These are phyloP conservation scores for Trichoderma asperelloides DNA, from an alignment of 495 filamentous ascomycete genomes.

Conservation along the genomic window DNA sequence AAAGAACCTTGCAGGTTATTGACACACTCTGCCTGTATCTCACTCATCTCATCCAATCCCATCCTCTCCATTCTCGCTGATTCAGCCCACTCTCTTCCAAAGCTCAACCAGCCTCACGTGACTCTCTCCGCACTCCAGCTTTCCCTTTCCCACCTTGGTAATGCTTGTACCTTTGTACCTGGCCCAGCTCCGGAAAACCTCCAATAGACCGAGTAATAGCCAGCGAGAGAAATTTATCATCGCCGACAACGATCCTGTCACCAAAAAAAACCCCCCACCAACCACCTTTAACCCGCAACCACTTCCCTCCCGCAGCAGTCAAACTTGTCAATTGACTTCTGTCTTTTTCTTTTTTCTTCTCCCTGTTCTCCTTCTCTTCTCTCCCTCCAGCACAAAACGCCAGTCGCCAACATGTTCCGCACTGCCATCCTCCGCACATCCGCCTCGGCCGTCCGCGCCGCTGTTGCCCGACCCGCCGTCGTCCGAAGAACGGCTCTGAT, in stretches of 20 bases:
- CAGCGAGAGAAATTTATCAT: slow-evolving; percentile 10
- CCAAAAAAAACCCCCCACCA: not conserved
- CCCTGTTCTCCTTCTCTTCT: not conserved
- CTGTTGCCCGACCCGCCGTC: slow-evolving; percentile 47
- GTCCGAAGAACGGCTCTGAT: slow-evolving; percentile 30
- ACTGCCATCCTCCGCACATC: slow-evolving; percentile 64
- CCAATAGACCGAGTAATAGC: slow-evolving; percentile 3
- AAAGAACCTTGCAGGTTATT: too few species aligned
- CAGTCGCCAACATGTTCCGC: slow-evolving; percentile 60
- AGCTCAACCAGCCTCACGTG: not conserved
- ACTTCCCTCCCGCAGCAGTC: not conserved
- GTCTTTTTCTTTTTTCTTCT: not conserved
- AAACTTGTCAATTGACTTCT: not conserved
- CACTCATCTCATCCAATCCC: not conserved
- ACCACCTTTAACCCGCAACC: not conserved
- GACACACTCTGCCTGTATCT: too few species aligned
- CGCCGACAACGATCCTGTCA: not conserved
- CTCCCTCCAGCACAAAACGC: slow-evolving; percentile 1
- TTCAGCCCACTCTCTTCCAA: not conserved
- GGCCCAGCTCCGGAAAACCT: slow-evolving; percentile 3
- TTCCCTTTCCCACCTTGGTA: not conserved
- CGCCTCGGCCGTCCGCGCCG: slow-evolving; percentile 40
- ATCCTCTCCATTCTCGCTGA: not conserved
- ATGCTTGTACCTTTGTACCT: not conserved
- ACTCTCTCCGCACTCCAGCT: not conserved